A percentile compares a stretch with the other conserved stretches of the same genome.
phyloP scores from a whole-genome alignment of 768 basidiomycete species.

The Mycena kentingensis region DNA sequence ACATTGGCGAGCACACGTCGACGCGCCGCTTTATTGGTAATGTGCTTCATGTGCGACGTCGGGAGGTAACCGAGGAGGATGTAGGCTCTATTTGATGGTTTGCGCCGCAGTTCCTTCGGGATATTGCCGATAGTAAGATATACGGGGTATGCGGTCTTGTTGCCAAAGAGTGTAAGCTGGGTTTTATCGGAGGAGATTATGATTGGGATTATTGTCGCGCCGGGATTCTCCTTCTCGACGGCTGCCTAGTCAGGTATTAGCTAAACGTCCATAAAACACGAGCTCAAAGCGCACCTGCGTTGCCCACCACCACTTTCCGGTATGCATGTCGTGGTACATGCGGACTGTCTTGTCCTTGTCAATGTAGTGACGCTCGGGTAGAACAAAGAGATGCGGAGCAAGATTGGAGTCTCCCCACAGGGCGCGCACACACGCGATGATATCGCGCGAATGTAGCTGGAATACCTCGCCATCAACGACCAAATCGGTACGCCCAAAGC shows the following conservation, averaged over 20 bases:
- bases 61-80: neutral
- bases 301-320: constrained; percentile 33
- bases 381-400: constrained; percentile 26
- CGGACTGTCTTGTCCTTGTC: constrained; percentile 20
- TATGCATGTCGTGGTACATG: constrained; percentile 30
- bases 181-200: neutral
- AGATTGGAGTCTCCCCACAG: constrained; percentile 34
- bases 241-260: neutral
- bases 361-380: constrained; percentile 34
- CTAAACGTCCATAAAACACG: neutral
- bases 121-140: neutral
- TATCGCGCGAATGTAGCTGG: constrained; percentile 30
- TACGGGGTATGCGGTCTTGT: neutral
- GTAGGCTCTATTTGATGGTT: neutral
- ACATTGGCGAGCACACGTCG: constrained; percentile 29
- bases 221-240: neutral
- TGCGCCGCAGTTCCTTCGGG: neutral
- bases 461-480: constrained; percentile 25
- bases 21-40: constrained; percentile 8
- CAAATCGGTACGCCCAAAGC: constrained; percentile 24
- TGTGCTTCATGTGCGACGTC: neutral
- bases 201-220: neutral
- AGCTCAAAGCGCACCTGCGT: constrained; percentile 26
- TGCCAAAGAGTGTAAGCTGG: neutral
- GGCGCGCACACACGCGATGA: constrained; percentile 32